phyloP scores from a whole-genome alignment of 1,284 basidiomycete genomes.

The Coniferiporia weirii region DNA sequence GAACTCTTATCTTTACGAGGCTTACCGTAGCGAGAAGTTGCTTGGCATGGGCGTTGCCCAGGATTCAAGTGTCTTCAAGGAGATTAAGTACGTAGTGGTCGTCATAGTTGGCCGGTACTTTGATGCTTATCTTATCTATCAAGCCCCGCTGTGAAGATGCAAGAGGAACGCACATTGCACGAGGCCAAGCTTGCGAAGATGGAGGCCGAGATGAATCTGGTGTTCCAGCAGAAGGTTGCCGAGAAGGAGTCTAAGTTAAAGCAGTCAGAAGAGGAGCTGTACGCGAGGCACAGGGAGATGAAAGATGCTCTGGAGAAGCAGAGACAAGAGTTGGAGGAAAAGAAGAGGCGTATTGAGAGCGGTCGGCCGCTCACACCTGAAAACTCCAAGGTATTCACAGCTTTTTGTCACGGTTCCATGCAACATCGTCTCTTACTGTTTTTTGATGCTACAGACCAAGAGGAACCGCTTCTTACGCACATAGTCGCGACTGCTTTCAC shows the following conservation, averaged over 20 bases:
- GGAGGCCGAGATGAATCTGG: slow-evolving; percentile 99
- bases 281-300: slow-evolving; percentile 97
- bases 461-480: slow-evolving; percentile 76
- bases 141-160: slow-evolving; percentile 90
- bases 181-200: slow-evolving; percentile 97
- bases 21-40: slow-evolving; percentile 93
- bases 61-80: slow-evolving; percentile 95
- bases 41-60: slow-evolving; percentile 94
- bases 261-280: slow-evolving; percentile 96
- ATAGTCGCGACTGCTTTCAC: slow-evolving; percentile 29
- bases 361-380: slow-evolving; percentile 94
- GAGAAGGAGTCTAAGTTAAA: slow-evolving; percentile 98
- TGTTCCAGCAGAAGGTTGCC: slow-evolving; percentile 98
- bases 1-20: slow-evolving; percentile 90
- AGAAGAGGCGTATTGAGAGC: slow-evolving; percentile 94
- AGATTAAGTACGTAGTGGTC: slow-evolving; percentile 78
- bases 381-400: slow-evolving; percentile 64
- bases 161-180: slow-evolving; percentile 90
- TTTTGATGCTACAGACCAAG: slow-evolving; percentile 41
- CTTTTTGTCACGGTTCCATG: not conserved
- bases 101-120: slow-evolving; percentile 3
- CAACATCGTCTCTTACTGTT: slow-evolving; percentile 2
- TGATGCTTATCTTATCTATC: slow-evolving; percentile 9
- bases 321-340: slow-evolving; percentile 91
- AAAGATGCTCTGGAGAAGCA: slow-evolving; percentile 98